Evolutionary conservation across 139 green algal species (phyloP), one percentile per base, ranked within the genome.

Genomic region (Diplosphaera chodatii): DNA sequence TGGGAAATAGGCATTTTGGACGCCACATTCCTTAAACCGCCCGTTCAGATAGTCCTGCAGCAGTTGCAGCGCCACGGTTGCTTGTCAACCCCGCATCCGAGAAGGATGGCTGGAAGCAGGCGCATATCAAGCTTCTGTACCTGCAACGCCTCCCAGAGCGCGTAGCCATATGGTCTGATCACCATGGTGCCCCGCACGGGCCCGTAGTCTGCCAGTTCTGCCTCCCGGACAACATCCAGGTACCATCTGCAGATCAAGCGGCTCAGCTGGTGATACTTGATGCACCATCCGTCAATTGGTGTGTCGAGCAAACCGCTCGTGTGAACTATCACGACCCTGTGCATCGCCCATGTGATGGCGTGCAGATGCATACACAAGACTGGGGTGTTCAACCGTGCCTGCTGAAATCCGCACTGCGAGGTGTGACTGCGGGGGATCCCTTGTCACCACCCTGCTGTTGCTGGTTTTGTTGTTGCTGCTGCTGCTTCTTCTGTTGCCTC

Each of bases 181-280:
- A 99, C 96, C 96, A 99, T 99, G 31, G 96, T 99, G 70, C 96
- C 95, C 59, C 94, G 73, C 32, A 99, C 96, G 13, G 96, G 96
- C 3, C 96, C 96, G 78, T 99, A 98, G 78, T 98, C 94, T 2
- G 93, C 96, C 41, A 99, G 88, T 84, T 98, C 82, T 23, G 87
- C 91, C 72, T 96, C 91, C 13, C 89, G 81, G 33, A 99, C 90
- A 40, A 99, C 82, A 66, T 99, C 96, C 31, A 99, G 83, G 84
- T 99, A 99, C 90, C 91, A 96, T 66, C 80, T 76, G 63, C 41
- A n/a, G n/a, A n/a, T n/a, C n/a, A n/a, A n/a, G n/a, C n/a, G n/a
- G n/a, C n/a, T n/a, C n/a, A n/a, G n/a, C n/a, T n/a, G n/a, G n/a
- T n/a, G n/a, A n/a, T n/a, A n/a, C n/a, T n/a, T n/a, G n/a, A n/a